These are phyloP conservation scores for Apiospora hydei DNA, from an alignment of 2,329 filamentous ascomycete species.

Conservation along the genomic window DNA sequence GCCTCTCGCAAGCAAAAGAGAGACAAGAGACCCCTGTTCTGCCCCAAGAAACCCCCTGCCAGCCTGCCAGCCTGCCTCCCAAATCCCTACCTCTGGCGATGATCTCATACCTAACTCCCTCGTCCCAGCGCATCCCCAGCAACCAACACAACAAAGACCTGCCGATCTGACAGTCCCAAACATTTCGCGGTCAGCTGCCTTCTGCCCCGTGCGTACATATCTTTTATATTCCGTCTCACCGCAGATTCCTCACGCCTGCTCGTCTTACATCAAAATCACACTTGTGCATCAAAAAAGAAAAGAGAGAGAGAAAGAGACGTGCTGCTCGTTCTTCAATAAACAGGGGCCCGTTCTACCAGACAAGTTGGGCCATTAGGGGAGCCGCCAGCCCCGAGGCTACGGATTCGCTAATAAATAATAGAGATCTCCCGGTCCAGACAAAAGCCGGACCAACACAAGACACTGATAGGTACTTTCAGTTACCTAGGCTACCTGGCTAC, in stretches of 20 bases:
- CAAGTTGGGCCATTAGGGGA: background rate
- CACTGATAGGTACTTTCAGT: background rate
- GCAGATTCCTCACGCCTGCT: background rate
- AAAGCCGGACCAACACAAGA: background rate
- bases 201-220: background rate
- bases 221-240: constrained; percentile 16
- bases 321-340: background rate
- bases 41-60: background rate
- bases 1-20: background rate
- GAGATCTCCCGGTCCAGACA: background rate
- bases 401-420: background rate
- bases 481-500: background rate
- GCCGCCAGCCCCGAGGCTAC: background rate
- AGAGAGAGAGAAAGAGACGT: background rate
- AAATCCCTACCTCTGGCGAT: background rate
- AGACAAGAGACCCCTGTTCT: background rate
- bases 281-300: background rate
- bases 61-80: background rate
- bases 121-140: background rate
- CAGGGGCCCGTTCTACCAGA: background rate
- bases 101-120: background rate
- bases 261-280: background rate
- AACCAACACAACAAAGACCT: background rate
- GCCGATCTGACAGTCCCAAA: background rate
- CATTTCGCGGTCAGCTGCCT: constrained; percentile 3